These are phyloP conservation scores for Vitellaria paradoxa DNA, from an alignment of 179 eudicot species.

Conservation along the genomic window DNA sequence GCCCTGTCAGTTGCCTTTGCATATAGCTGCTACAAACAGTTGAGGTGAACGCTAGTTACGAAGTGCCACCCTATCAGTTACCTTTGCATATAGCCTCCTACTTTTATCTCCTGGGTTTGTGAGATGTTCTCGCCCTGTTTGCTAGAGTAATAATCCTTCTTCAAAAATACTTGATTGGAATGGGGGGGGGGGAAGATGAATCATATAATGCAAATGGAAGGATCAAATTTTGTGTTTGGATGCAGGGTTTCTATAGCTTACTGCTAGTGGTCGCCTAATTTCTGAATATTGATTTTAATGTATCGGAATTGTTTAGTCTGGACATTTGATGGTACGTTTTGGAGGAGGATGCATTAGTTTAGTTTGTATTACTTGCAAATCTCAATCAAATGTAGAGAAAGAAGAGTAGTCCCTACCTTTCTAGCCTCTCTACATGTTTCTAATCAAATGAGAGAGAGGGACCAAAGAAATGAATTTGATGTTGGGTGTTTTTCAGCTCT, in stretches of 20 bases:
- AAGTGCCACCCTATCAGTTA: constrained; percentile 73
- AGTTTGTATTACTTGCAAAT: too few species aligned
- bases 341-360: not conserved
- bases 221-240: not conserved
- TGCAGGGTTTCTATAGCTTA: not conserved
- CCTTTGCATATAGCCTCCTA: constrained; percentile 47
- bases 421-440: too few species aligned
- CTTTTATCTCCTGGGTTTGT: too few species aligned
- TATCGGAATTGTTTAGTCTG: not conserved
- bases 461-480: too few species aligned
- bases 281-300: constrained; percentile 2
- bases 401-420: too few species aligned
- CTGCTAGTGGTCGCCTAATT: not conserved
- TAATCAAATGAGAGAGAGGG: too few species aligned
- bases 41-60: constrained; percentile 19
- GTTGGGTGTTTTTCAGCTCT: too few species aligned
- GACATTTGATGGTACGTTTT: not conserved
- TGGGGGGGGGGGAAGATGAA: not conserved
- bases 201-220: not conserved
- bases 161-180: not conserved
- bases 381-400: too few species aligned
- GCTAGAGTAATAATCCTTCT: not conserved
- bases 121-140: too few species aligned
- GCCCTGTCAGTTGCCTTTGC: constrained; percentile 73
- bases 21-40: constrained; percentile 67